Evolutionary conservation across 1,284 basidiomycete genomes (phyloP), one percentile per base, ranked within the genome.

Genomic region (Leucoagaricus sp.): DNA sequence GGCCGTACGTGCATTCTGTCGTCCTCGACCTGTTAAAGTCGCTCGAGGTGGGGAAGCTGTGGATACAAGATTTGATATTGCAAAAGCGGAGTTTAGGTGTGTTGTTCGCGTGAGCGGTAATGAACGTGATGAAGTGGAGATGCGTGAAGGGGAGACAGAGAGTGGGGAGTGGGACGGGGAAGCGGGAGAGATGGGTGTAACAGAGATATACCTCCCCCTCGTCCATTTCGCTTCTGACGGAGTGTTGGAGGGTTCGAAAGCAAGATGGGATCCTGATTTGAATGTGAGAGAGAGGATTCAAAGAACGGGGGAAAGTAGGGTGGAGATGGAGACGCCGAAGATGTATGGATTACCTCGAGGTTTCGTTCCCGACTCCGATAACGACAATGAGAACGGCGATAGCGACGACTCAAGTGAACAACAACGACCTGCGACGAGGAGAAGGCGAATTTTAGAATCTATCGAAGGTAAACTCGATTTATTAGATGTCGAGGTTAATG

Each of bases 181-280:
- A 23, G 70, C 85, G 1, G n/a, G n/a, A n/a, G n/a, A n/a, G n/a
- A n/a, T n/a, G n/a, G n/a, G n/a, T n/a, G 79, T 85, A 10, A 96
- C 93, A 8, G 93, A 96, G 77, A 87, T 97, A 15, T 98, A 84
- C 68, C 69, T 97, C 0, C 95, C 95, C 1, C 79, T 93, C 52
- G 84, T 96, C n/a, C 94, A 97, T 70, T 98, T 86, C 66, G 94
- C 92, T 3, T 77, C 73, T 49, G 63, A 65, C 44, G 62, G 71
- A 45, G 49, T 78, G 23, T n/a, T 68, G 47, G 59, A 63, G 31
- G 54, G 5, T 2, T 57, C 55, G 8, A 57, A 59, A 28, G 52
- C 51, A 12, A 50, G 57, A 5, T 55, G 49, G 50, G 47, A 53
- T 40, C 42, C 50, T 23, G 26, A 40, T 25, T n/a, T n/a, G n/a